Conservation (phyloP, 2,329 filamentous ascomycete species). For the Dothistroma pini region DNA sequence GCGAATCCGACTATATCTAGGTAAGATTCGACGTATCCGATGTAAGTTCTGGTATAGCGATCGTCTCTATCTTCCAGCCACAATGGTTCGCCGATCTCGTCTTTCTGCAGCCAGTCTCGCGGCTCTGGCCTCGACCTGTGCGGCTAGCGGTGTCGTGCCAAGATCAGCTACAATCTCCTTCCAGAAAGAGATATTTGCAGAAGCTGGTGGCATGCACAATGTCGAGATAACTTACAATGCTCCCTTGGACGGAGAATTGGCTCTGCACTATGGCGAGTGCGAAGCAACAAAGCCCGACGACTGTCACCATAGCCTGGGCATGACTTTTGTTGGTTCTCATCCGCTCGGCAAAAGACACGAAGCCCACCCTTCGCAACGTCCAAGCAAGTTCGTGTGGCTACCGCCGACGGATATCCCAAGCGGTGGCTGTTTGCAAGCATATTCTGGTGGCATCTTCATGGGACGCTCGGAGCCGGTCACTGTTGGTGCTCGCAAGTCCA, state of each 20-base stretch:
- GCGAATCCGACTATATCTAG: not conserved
- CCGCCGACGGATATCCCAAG: conserved; percentile 40
- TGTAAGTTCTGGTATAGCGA: not conserved
- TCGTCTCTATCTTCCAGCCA: not conserved
- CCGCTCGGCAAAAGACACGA: conserved; percentile 28
- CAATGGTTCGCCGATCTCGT: conserved; percentile 15
- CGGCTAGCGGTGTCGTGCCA: conserved; percentile 14
- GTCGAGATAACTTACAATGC: conserved; percentile 45
- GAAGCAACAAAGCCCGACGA: conserved; percentile 34
- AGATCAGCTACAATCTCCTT: conserved; percentile 23
- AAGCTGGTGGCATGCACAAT: conserved; percentile 45
- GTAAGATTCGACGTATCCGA: not conserved
- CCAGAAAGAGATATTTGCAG: conserved; percentile 25
- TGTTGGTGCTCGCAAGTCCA: conserved; percentile 35
- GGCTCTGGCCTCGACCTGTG: conserved; percentile 5
- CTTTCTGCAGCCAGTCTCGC: conserved; percentile 17
- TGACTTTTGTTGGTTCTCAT: conserved; percentile 38
- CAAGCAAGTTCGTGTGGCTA: conserved; percentile 49
- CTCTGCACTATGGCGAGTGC: conserved; percentile 47
- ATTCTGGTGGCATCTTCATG: conserved; percentile 38
- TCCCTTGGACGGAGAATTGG: conserved; percentile 43
- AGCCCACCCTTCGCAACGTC: conserved; percentile 33
- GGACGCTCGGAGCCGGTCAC: conserved; percentile 42
- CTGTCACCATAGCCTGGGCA: conserved; percentile 46
- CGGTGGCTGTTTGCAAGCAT: conserved; percentile 46